A percentile compares a stretch with the other conserved stretches of the same genome.
Evolutionary conservation across 2,329 filamentous ascomycete species (phyloP).

Genomic region (Phaeosphaeriaceae sp.): DNA sequence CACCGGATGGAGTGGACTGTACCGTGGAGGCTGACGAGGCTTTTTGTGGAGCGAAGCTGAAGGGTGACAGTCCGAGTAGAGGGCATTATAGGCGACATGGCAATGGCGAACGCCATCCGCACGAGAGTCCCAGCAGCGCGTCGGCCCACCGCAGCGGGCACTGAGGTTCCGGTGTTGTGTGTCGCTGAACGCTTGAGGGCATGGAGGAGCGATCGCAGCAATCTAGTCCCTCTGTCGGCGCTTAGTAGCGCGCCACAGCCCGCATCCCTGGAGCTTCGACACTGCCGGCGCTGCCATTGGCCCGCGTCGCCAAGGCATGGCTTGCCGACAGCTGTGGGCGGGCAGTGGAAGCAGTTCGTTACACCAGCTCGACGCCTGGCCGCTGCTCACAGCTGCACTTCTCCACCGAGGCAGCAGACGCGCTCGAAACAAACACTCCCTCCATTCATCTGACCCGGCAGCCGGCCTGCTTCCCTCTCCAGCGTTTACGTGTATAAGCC

Average conservation of each 20-base stretch:
- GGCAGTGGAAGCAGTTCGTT: conserved; percentile 14
- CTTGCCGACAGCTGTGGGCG: conserved; percentile 18
- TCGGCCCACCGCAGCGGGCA: conserved; percentile 3
- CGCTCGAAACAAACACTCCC: conserved; percentile 24
- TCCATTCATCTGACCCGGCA: conserved; percentile 23
- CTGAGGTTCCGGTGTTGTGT: conserved; percentile 16
- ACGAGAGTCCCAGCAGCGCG: background rate
- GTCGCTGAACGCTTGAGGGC: conserved; percentile 13
- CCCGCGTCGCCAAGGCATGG: conserved; percentile 11
- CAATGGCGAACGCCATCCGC: background rate
- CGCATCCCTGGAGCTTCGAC: conserved; percentile 14
- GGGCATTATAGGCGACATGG: background rate
- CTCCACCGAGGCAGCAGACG: conserved; percentile 16
- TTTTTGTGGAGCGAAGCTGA: background rate
- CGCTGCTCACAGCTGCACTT: background rate
- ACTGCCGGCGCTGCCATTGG: conserved; percentile 11
- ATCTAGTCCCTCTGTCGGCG: conserved; percentile 16
- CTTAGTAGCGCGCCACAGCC: conserved; percentile 16
- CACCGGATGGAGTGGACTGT: conserved; percentile 1
- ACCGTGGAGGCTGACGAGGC: background rate
- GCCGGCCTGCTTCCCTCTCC: conserved; percentile 26
- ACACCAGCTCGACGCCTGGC: conserved; percentile 13
- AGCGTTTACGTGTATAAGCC: conserved; percentile 15
- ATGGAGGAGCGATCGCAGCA: conserved; percentile 13
- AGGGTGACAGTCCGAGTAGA: background rate